These are phyloP conservation scores for Hevea brasiliensis DNA, from an alignment of 345 rosid genomes.

Conservation along the genomic window DNA sequence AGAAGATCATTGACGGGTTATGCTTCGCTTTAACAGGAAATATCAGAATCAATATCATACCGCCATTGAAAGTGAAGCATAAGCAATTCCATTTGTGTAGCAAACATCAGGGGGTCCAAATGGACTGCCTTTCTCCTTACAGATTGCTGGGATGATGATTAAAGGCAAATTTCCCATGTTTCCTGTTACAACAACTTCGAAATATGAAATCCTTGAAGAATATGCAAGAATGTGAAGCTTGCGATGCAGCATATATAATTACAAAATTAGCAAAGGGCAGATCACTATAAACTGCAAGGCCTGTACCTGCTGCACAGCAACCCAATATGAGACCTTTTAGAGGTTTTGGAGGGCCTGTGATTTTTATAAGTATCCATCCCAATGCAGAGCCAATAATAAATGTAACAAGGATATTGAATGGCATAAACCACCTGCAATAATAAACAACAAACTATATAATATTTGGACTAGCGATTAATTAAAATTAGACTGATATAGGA, in stretches of 20 bases:
- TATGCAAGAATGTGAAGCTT: too few species aligned
- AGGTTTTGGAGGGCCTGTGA: conserved; percentile 36
- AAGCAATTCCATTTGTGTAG: conserved; percentile 29
- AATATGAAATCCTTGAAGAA: too few species aligned
- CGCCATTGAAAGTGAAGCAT: conserved; percentile 50
- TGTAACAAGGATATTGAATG: conserved; percentile 35
- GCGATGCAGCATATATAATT: too few species aligned
- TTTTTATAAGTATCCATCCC: conserved; percentile 43
- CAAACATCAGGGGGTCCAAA: conserved; percentile 36
- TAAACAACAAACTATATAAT: too few species aligned
- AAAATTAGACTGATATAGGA: background rate
- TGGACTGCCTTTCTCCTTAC: conserved; percentile 42
- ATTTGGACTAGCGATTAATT: background rate
- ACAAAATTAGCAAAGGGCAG: too few species aligned
- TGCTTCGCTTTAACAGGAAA: too few species aligned
- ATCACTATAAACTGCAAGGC: background rate
- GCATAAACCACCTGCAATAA: conserved; percentile 51
- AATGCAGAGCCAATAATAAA: conserved; percentile 37
- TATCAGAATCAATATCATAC: conserved; percentile 27
- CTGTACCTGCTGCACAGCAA: conserved; percentile 48
- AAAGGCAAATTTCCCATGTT: conserved; percentile 42
- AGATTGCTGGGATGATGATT: conserved; percentile 42
- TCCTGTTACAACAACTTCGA: conserved; percentile 22
- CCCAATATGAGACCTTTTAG: conserved; percentile 48
- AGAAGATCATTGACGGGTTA: background rate